Evolutionary conservation across 2,329 filamentous ascomycete genomes (phyloP).

Genomic region (Nemania bipapillata): DNA sequence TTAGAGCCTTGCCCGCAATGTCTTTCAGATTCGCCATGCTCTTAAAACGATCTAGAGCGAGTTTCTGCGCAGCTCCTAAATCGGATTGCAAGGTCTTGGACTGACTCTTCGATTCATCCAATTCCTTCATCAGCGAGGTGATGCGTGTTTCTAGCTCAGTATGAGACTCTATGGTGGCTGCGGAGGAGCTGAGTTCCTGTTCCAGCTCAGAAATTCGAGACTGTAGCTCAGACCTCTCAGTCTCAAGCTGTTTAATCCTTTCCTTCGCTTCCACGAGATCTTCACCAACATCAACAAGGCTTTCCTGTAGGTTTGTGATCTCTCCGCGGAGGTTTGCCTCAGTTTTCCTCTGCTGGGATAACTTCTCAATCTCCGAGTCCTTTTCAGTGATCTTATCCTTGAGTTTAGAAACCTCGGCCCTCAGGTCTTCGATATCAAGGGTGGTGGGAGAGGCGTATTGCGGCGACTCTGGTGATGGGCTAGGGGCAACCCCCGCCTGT

Average conservation of each 20-base stretch:
- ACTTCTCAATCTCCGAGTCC: slow-evolving; percentile 75
- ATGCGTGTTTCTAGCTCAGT: slow-evolving; percentile 68
- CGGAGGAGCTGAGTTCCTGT: slow-evolving; percentile 67
- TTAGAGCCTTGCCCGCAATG: slow-evolving; percentile 83
- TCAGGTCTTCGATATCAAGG: slow-evolving; percentile 54
- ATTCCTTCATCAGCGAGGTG: slow-evolving; percentile 63
- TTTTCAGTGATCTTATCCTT: slow-evolving; percentile 70
- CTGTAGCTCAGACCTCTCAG: slow-evolving; percentile 74
- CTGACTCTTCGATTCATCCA: slow-evolving; percentile 76
- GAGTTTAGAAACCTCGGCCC: slow-evolving; percentile 62
- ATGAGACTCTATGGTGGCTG: background rate
- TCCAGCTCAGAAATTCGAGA: slow-evolving; percentile 74
- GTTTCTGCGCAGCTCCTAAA: slow-evolving; percentile 83
- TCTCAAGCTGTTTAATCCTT: slow-evolving; percentile 74
- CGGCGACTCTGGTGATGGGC: slow-evolving; percentile 54
- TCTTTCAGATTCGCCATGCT: slow-evolving; percentile 84
- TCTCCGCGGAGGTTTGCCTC: slow-evolving; percentile 86
- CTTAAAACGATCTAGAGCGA: slow-evolving; percentile 88
- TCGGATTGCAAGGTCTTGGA: slow-evolving; percentile 80
- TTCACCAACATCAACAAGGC: slow-evolving; percentile 80
- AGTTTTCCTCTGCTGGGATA: slow-evolving; percentile 76
- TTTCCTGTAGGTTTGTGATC: slow-evolving; percentile 83
- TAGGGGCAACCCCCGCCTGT: slow-evolving; percentile 54
- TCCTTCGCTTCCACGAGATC: slow-evolving; percentile 87
- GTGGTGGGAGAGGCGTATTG: slow-evolving; percentile 48